Evolutionary conservation across 345 rosid species (phyloP).

Genomic region (Linum trigynum): DNA sequence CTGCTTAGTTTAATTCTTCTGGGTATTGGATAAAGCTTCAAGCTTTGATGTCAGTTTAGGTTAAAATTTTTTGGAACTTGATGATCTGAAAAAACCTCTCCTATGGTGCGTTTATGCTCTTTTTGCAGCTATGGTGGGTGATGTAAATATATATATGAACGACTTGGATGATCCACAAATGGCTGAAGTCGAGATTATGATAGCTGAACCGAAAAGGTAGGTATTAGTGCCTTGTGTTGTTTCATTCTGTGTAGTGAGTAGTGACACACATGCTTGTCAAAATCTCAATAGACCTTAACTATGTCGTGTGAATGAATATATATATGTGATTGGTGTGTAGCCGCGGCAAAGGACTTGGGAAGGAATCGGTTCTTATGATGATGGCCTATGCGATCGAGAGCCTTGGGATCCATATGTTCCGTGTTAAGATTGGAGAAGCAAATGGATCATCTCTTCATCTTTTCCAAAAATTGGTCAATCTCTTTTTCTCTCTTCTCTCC

Average conservation of each 20-base stretch:
- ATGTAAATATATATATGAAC: conserved; percentile 88
- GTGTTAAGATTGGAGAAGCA: conserved; percentile 76
- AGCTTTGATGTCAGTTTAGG: not conserved
- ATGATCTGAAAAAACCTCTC: not conserved
- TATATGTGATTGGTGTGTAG: conserved; percentile 43
- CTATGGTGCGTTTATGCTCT: not conserved
- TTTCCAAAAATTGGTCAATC: conserved; percentile 63
- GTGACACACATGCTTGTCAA: not conserved
- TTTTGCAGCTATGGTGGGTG: conserved; percentile 77
- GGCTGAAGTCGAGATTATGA: conserved; percentile 92
- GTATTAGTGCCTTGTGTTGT: conserved; percentile 5
- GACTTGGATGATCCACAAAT: conserved; percentile 69
- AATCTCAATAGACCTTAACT: conserved; percentile 12
- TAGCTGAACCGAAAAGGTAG: conserved; percentile 77
- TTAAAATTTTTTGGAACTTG: not conserved
- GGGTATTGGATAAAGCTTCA: not conserved
- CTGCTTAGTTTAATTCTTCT: not conserved
- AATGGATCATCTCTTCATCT: conserved; percentile 61
- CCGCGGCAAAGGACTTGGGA: conserved; percentile 88
- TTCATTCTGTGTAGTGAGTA: not conserved
- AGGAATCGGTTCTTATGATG: conserved; percentile 81
- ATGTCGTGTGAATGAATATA: not conserved
- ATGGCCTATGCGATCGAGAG: conserved; percentile 67
- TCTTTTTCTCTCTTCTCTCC: conserved; percentile 14
- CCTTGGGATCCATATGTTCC: conserved; percentile 51